A percentile compares a stretch with the other conserved stretches of the same genome.
phyloP scores from a whole-genome alignment of 2,329 filamentous ascomycete species.

The Polytolypa hystricis region DNA sequence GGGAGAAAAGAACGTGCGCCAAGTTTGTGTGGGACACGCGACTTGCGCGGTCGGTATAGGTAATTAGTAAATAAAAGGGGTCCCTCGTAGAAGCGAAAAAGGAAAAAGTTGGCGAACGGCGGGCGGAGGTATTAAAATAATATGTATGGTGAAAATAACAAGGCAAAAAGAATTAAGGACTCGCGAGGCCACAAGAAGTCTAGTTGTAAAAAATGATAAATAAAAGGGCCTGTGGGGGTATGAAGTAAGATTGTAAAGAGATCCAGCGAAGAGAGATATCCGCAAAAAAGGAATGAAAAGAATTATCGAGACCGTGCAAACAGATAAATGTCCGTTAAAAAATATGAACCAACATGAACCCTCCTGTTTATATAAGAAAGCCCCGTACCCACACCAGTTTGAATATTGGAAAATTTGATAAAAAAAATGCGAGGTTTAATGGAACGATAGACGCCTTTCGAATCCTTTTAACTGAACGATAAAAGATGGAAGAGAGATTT shows the following conservation, averaged over 20 bases:
- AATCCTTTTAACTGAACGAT: neutral
- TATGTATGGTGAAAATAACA: slow-evolving; percentile 16
- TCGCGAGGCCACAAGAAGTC: slow-evolving; percentile 9
- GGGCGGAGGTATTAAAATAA: slow-evolving; percentile 3
- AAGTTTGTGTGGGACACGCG: slow-evolving; percentile 3
- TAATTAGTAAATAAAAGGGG: slow-evolving; percentile 13
- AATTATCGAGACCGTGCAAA: neutral
- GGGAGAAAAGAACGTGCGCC: slow-evolving; percentile 5
- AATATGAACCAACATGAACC: slow-evolving; percentile 9
- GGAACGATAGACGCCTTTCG: neutral
- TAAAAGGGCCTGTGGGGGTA: slow-evolving; percentile 12
- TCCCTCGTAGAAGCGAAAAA: slow-evolving; percentile 9
- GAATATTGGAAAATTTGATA: slow-evolving; percentile 1
- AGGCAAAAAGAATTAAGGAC: slow-evolving; percentile 11
- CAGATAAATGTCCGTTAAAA: slow-evolving; percentile 6
- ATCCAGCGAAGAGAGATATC: slow-evolving; percentile 10
- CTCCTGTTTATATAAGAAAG: too few relatives aligned
- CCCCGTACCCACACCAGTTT: slow-evolving; percentile 1
- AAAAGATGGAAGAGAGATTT: neutral
- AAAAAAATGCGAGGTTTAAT: neutral
- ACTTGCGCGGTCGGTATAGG: slow-evolving; percentile 4
- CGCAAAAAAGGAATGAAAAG: too few relatives aligned
- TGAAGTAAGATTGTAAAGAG: slow-evolving; percentile 11
- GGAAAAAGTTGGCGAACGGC: slow-evolving; percentile 5
- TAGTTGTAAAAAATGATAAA: slow-evolving; percentile 10